Evolutionary conservation across 2,329 filamentous ascomycete genomes (phyloP).

Genomic region (Sclerotinia subarctica): DNA sequence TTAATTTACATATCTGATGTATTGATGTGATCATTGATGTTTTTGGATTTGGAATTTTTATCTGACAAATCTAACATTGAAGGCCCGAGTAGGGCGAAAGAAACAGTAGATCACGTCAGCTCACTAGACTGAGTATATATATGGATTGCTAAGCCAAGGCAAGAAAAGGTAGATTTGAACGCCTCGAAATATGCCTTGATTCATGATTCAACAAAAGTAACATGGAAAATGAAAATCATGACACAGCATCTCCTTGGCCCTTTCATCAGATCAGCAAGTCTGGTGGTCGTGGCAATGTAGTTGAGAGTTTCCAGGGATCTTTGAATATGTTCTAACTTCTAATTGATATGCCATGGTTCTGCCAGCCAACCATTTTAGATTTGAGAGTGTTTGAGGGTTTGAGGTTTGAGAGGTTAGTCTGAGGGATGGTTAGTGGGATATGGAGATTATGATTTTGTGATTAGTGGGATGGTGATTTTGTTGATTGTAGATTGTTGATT

Average conservation of each 20-base stretch:
- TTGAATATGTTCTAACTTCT: not conserved
- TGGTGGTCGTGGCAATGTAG: not conserved
- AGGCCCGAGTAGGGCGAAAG: not conserved
- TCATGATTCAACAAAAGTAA: not conserved
- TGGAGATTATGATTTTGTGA: too few species aligned
- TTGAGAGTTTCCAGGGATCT: not conserved
- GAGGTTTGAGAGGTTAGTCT: not conserved
- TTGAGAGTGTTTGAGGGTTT: not conserved
- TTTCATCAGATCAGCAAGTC: not conserved
- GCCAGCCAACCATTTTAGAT: not conserved
- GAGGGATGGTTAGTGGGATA: too few species aligned
- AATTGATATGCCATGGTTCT: not conserved
- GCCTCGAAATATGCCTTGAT: not conserved
- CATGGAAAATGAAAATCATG: not conserved
- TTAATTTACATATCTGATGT: not conserved
- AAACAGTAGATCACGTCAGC: not conserved
- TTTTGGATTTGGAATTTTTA: not conserved
- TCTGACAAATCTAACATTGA: not conserved
- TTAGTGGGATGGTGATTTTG: too few species aligned
- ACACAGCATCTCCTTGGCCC: not conserved
- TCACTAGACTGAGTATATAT: not conserved
- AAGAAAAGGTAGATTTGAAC: not conserved
- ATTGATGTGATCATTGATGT: constrained; percentile 1
- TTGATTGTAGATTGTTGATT: too few species aligned
- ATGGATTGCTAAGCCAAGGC: not conserved